Conservation (phyloP, 2,329 filamentous ascomycete genomes). For the Pseudocercospora pini-densiflorae region DNA sequence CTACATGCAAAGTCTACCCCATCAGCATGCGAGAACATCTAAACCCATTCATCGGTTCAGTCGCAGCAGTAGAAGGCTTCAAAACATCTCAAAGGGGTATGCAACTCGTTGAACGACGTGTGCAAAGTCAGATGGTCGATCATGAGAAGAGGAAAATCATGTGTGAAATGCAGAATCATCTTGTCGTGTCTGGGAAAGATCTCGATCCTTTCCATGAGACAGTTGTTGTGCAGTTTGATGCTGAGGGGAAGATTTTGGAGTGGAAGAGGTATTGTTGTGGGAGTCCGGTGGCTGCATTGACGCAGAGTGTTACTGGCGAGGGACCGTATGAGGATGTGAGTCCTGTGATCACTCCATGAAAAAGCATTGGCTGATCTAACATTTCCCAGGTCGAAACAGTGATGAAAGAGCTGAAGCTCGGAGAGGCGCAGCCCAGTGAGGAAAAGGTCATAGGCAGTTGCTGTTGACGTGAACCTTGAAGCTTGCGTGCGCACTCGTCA, state of each 20-base stretch:
- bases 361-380: not conserved
- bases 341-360: too few species aligned
- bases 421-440: too few species aligned
- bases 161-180: not conserved
- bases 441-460: too few species aligned
- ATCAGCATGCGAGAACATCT: not conserved
- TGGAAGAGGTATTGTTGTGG: not conserved
- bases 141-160: not conserved
- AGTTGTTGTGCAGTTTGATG: not conserved
- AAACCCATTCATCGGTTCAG: not conserved
- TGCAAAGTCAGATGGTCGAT: not conserved
- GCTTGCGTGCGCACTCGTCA: not conserved
- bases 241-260: not conserved
- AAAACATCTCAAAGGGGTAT: not conserved
- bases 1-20: not conserved
- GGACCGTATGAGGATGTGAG: not conserved
- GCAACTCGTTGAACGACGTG: not conserved
- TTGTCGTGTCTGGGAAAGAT: not conserved
- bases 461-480: too few species aligned
- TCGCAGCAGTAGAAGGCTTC: not conserved
- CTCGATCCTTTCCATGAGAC: not conserved
- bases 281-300: not conserved
- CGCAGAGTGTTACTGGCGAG: not conserved
- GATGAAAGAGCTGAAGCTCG: not conserved
- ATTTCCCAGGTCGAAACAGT: not conserved